Base-by-base conservation (phyloP, 177 flowering plant species). In the Vitis hybrid region DNA sequence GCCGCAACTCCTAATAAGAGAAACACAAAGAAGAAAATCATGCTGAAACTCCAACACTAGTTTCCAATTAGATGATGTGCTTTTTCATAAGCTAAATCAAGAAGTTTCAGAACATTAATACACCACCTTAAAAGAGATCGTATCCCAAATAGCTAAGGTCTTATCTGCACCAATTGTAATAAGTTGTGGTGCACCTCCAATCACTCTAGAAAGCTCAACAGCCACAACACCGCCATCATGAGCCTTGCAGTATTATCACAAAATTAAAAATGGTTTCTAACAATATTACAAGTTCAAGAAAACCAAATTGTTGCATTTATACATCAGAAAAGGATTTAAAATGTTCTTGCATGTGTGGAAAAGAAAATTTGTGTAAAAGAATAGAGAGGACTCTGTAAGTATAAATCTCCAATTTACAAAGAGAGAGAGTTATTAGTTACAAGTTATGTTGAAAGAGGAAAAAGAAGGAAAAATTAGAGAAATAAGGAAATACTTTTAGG, bases 221-320 rank as follows among this genome's bases (percentile, higher is more conserved):
- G 97, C 94, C 74, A 90, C 90, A 75, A 95, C 97, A 53, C 99
- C 99, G 49, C 99, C 98, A 83, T 95, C 99, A 89, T 95, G 99
- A 70, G 99, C 98, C 99, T 95, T 61, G 22, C 71, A 26, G 29
- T 26, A 69, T 48, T 20, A 67, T 65, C 22, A 45, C 29, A 26
- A 26, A 26, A 56, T 69, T 55, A 59, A 13, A 10, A 59, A 60
- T 67, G 68, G 55, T 14, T 62, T 56, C 19, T n/a, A 26, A 26
- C 10, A 71, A 29, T 63, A 67, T 22, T 29, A 19, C 29, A 26
- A 26, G 50, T 18, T 50, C 15, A 64, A 26, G 29, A 26, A 64
- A 61, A 10, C 50, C 29, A 26, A 15, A 49, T 19, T 22, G 29
- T 10, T 26, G 39, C 18, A 50, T 69, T 19, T 52, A 45, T 59